phyloP scores from a whole-genome alignment of 2,329 filamentous ascomycete genomes.

The Aspergillus quadrilineatus region DNA sequence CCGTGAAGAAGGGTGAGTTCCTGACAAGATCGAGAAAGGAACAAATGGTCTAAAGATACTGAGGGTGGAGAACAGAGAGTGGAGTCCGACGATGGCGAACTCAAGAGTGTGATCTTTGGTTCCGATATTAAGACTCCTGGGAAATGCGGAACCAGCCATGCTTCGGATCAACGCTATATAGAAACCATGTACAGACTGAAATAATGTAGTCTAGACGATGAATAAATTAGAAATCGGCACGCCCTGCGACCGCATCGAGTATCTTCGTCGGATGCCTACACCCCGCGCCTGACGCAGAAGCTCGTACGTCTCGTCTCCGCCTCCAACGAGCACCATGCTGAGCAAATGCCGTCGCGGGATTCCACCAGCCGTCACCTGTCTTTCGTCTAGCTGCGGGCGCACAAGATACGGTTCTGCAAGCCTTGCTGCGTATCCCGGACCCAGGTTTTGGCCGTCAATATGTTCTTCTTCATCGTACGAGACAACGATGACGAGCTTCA shows the following conservation, averaged over 20 bases:
- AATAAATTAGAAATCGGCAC: constrained; percentile 75
- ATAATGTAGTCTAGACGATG: constrained; percentile 51
- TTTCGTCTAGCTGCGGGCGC: constrained; percentile 71
- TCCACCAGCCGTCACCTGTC: constrained; percentile 69
- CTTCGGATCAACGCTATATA: not conserved
- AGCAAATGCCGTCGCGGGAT: constrained; percentile 70
- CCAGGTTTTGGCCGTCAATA: constrained; percentile 7
- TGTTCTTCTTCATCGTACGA: constrained; percentile 55
- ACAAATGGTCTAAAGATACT: not conserved
- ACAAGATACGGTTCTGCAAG: constrained; percentile 46
- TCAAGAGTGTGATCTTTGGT: not conserved
- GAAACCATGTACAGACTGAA: not conserved
- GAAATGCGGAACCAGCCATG: not conserved
- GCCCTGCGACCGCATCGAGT: constrained; percentile 78
- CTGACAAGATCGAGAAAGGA: not conserved
- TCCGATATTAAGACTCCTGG: not conserved
- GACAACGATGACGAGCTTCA: constrained; percentile 82
- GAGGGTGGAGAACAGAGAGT: not conserved
- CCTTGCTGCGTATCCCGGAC: constrained; percentile 27
- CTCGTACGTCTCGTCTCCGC: constrained; percentile 64
- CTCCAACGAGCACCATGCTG: constrained; percentile 78
- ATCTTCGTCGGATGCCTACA: constrained; percentile 74
- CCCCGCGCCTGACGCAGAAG: constrained; percentile 63
- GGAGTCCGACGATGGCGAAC: constrained; percentile 1
- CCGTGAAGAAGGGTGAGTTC: no score